phyloP scores from a whole-genome alignment of 1,139 yeast species.

The Maudiozyma humilis region DNA sequence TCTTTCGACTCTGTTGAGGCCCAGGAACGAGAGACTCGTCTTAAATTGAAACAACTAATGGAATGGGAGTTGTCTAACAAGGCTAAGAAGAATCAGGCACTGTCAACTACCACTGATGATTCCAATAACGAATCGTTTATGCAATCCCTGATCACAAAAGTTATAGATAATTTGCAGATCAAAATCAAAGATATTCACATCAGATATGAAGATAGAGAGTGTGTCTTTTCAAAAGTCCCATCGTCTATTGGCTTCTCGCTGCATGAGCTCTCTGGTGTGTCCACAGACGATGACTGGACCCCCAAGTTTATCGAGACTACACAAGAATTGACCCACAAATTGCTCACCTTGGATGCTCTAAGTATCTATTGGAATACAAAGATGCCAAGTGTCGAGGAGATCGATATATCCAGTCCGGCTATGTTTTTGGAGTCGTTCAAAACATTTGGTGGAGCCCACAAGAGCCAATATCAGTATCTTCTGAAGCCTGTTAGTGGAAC shows the following conservation, averaged over 20 bases:
- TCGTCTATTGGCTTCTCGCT: constrained; percentile 78
- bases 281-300: constrained; percentile 78
- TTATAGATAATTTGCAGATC: constrained; percentile 89
- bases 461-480: constrained; percentile 48
- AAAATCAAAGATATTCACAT: constrained; percentile 86
- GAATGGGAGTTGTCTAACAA: constrained; percentile 48
- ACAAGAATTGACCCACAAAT: constrained; percentile 61
- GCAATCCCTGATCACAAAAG: constrained; percentile 78
- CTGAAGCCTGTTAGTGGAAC: constrained; percentile 83
- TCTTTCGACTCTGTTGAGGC: constrained; percentile 59
- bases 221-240: constrained; percentile 57
- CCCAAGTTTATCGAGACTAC: constrained; percentile 78
- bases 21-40: constrained; percentile 48
- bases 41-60: constrained; percentile 61
- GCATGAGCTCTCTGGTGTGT: constrained; percentile 81
- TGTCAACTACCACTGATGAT: constrained; percentile 21
- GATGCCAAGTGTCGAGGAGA: constrained; percentile 7
- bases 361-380: constrained; percentile 85
- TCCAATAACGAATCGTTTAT: constrained; percentile 76
- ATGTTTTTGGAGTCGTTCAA: constrained; percentile 32
- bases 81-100: neutral
- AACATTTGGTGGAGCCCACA: constrained; percentile 34
- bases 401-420: constrained; percentile 1
- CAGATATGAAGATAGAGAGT: constrained; percentile 72
- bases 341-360: constrained; percentile 65